Percentiles rank a stretch among this genome's conserved stretches.
Evolutionary conservation across 2,329 filamentous ascomycete species (phyloP).

Genomic region (Zymoseptoria ardabiliae): DNA sequence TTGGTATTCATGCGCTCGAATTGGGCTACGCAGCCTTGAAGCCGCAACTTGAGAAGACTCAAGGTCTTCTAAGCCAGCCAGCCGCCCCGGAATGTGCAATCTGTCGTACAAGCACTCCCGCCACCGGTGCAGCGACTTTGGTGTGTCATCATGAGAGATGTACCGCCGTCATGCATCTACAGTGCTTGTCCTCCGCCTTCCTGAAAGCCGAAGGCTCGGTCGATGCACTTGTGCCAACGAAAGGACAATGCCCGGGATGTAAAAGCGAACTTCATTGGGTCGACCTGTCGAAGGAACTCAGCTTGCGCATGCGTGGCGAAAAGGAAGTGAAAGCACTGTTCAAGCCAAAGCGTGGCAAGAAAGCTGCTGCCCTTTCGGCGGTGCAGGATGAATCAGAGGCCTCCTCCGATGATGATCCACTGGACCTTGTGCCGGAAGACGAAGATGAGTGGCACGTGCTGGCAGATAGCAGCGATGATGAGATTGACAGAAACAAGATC

Average conservation of each 20-base stretch:
- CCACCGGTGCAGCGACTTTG: conserved; percentile 37
- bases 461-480: conserved; percentile 23
- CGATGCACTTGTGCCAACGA: conserved; percentile 44
- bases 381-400: conserved; percentile 13
- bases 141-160: conserved; percentile 48
- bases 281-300: conserved; percentile 76
- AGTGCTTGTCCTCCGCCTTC: conserved; percentile 49
- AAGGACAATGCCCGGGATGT: conserved; percentile 67
- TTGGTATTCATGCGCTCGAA: conserved; percentile 41
- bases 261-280: conserved; percentile 58
- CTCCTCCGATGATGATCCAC: conserved; percentile 11
- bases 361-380: conserved; percentile 3
- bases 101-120: conserved; percentile 38
- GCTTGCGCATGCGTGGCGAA: conserved; percentile 60
- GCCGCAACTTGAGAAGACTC: conserved; percentile 46
- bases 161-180: conserved; percentile 45
- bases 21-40: conserved; percentile 47
- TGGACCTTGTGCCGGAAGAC: conserved; percentile 8
- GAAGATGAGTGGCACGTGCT: conserved; percentile 28
- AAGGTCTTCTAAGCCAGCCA: conserved; percentile 34
- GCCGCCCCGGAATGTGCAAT: conserved; percentile 40
- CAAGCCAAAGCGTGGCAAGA: conserved; percentile 34
- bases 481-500: conserved; percentile 10
- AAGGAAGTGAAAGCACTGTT: conserved; percentile 65
- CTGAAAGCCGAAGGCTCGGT: conserved; percentile 35